Conservation (phyloP, 495 filamentous ascomycete genomes). For the Apodospora peruviana region DNA sequence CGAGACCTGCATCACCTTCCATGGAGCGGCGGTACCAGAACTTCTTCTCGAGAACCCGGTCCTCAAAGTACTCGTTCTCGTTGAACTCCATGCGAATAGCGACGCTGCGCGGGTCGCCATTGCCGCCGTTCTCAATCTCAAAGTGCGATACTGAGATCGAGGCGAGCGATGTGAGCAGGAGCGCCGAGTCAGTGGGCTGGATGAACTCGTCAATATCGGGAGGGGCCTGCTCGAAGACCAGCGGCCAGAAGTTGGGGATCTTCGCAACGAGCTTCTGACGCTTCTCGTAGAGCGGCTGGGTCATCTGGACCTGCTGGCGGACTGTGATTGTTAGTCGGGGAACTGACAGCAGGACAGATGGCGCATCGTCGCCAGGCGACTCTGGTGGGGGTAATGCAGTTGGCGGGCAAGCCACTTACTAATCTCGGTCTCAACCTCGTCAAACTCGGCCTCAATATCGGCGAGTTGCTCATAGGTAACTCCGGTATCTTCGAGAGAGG, state of each 20-base stretch:
- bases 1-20: constrained; percentile 64
- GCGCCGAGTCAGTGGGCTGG: constrained; percentile 64
- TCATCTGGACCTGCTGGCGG: constrained; percentile 48
- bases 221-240: constrained; percentile 80
- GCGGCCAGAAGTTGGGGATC: constrained; percentile 82
- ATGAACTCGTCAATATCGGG: constrained; percentile 79
- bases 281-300: constrained; percentile 61
- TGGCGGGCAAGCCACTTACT: constrained; percentile 57
- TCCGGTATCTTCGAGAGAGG: constrained; percentile 33
- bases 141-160: constrained; percentile 66
- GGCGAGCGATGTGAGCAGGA: constrained; percentile 57
- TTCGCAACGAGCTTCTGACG: constrained; percentile 59
- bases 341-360: neutral
- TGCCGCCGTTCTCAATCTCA: constrained; percentile 58
- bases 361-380: no score
- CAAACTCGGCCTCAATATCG: constrained; percentile 64
- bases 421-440: constrained; percentile 62
- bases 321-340: constrained; percentile 44
- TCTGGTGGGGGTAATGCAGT: no score
- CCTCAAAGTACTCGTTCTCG: constrained; percentile 68
- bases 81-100: constrained; percentile 55
- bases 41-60: constrained; percentile 76
- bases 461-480: constrained; percentile 53
- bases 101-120: constrained; percentile 60
- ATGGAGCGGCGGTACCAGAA: constrained; percentile 71